Evolutionary conservation across 2,329 filamentous ascomycete species (phyloP), one percentile per base, ranked within the genome.

Genomic region (Colletotrichum cordylinicola): DNA sequence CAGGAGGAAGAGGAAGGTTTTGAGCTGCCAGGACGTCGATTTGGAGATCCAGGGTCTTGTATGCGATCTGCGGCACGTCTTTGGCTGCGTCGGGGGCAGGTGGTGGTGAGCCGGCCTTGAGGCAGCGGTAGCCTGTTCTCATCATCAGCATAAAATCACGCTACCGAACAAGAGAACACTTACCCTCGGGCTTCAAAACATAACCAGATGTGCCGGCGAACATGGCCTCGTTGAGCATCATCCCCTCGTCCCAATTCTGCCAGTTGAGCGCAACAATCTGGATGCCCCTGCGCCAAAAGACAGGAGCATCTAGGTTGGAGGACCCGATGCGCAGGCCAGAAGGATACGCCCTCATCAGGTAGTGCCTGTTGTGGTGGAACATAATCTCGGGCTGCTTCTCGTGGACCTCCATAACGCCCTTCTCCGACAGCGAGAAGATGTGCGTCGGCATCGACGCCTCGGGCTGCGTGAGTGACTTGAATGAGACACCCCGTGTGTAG

Each of bases 181-280:
- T 81, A 88, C 94, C 94, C 78, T 90, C 86, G 0, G 96, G 96
- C 84, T 98, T 98, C 55, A 98, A 88, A 2, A 97, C 92, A 87
- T 96, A 98, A 27, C 96, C 96, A n/a, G 90, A 89, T 1, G 94
- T 95, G 13, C 93, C 94, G 2, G 92, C 90, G 84, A 98, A 98
- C 95, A 98, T 97, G 79, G 92, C 96, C 81, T 97, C 93, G 82
- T 98, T 98, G 16, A 98, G 90, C 96, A 98, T 98, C 93, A 98
- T 98, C 37, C 95, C 96, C 79, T 95, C 94, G 81, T 98, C 96
- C 84, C 94, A 93, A 77, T 93, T 93, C 84, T 98, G 96, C 95
- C 96, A 98, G 85, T 98, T 98, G 76, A 98, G 87, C 0, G 96
- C 96, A 2, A 98, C 95, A 79, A 98, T 93, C 84, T 98, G 96